Conservation (phyloP, 352 stramenopile genomes). For the Phytophthora quininea region DNA sequence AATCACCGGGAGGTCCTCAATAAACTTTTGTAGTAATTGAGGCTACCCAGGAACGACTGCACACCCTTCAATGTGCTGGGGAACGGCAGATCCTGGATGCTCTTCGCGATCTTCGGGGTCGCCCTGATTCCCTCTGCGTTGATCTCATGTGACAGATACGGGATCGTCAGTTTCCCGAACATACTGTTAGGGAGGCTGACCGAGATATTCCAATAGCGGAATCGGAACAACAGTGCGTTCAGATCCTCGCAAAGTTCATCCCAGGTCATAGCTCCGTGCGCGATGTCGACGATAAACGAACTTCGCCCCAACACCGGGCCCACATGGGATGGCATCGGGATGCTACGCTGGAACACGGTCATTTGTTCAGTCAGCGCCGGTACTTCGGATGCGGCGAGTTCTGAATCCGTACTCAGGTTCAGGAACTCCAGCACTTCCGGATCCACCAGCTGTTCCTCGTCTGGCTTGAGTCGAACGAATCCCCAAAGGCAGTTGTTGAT, state of each 20-base stretch:
- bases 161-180: conserved; percentile 3
- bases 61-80: not conserved
- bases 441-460: not conserved
- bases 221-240: not conserved
- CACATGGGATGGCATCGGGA: not conserved
- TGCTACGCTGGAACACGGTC: conserved; percentile 1
- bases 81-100: not conserved
- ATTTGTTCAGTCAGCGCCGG: not conserved
- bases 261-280: not conserved
- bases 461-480: conserved; percentile 3
- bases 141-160: not conserved
- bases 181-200: conserved; percentile 9
- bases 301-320: conserved; percentile 1
- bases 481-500: conserved; percentile 28
- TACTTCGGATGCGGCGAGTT: not conserved
- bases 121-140: not conserved
- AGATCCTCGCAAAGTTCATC: conserved; percentile 3
- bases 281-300: conserved; percentile 10
- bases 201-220: conserved; percentile 2
- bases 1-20: not conserved
- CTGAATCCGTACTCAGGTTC: not conserved
- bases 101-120: not conserved
- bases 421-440: conserved; percentile 7
- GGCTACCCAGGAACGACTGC: not conserved
- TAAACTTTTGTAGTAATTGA: conserved; percentile 2